These are phyloP conservation scores for Trichocomaceae sp. DNA, from an alignment of 2,329 filamentous ascomycete species.

Conservation along the genomic window DNA sequence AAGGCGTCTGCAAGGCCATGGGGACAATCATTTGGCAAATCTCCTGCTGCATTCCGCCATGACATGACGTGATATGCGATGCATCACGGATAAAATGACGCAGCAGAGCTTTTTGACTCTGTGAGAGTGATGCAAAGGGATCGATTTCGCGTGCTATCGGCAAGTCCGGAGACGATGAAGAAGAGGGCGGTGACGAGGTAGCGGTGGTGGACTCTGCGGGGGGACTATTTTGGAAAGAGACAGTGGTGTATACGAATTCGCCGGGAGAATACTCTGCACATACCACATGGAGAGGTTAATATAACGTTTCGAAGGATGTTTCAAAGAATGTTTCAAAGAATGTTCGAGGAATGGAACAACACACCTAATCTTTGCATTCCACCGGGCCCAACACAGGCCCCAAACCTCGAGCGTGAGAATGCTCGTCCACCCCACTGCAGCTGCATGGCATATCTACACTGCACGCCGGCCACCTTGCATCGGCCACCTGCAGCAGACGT, in stretches of 20 bases:
- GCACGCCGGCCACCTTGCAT: slow-evolving; percentile 31
- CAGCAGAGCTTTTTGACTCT: slow-evolving; percentile 31
- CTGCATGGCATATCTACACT: slow-evolving; percentile 37
- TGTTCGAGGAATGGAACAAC: neutral
- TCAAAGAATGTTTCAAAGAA: neutral
- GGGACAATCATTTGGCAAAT: slow-evolving; percentile 40
- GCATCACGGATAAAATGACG: slow-evolving; percentile 38
- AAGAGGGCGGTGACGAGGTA: slow-evolving; percentile 13
- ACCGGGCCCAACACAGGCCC: slow-evolving; percentile 29
- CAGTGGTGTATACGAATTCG: slow-evolving; percentile 35
- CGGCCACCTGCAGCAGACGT: slow-evolving; percentile 21
- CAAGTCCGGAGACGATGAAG: slow-evolving; percentile 17
- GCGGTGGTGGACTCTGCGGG: slow-evolving; percentile 3
- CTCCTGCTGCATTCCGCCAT: slow-evolving; percentile 35
- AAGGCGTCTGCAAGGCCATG: slow-evolving; percentile 39
- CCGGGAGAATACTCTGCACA: slow-evolving; percentile 33
- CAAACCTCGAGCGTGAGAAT: slow-evolving; percentile 36
- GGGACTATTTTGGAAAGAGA: slow-evolving; percentile 16
- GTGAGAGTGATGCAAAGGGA: slow-evolving; percentile 32
- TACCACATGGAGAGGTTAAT: neutral
- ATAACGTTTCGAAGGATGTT: neutral
- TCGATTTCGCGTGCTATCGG: slow-evolving; percentile 27
- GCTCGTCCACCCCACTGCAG: slow-evolving; percentile 38
- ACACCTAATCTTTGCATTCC: slow-evolving; percentile 33
- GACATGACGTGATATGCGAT: slow-evolving; percentile 37